Percentiles rank a stretch among this genome's conserved stretches.
phyloP scores from a whole-genome alignment of 176 grass and related monocot species.

The Avena sativa region DNA sequence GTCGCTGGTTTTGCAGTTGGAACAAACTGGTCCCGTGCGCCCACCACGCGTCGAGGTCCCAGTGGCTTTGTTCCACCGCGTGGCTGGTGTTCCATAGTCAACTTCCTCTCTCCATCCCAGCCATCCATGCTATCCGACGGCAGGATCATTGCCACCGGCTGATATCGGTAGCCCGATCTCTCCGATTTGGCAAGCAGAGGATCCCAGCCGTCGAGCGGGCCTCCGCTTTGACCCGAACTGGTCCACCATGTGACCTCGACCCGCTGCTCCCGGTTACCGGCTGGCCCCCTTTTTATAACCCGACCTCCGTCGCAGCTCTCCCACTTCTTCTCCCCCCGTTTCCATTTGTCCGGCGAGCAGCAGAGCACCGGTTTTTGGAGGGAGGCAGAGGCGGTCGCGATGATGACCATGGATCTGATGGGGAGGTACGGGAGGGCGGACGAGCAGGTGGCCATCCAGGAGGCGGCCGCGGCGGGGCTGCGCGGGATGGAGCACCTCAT shows the following conservation, averaged over 20 bases:
- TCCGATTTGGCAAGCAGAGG: not conserved
- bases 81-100: slow-evolving; percentile 26
- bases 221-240: not conserved
- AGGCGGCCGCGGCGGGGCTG: slow-evolving; percentile 68
- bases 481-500: slow-evolving; percentile 80
- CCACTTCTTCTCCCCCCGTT: slow-evolving; percentile 11
- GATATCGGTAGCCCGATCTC: not conserved
- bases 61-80: not conserved
- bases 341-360: slow-evolving; percentile 1
- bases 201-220: not conserved
- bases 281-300: slow-evolving; percentile 28
- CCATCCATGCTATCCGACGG: slow-evolving; percentile 40
- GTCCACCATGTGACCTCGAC: not conserved
- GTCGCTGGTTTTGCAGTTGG: slow-evolving; percentile 26
- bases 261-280: not conserved
- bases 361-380: not conserved
- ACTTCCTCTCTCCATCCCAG: slow-evolving; percentile 15
- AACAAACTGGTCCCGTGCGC: slow-evolving; percentile 33
- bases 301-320: not conserved
- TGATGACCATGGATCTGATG: slow-evolving; percentile 66
- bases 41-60: not conserved
- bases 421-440: slow-evolving; percentile 57
- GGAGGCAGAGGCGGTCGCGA: not conserved
- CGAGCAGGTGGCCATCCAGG: slow-evolving; percentile 78
- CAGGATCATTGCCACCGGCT: not conserved